Conservation (phyloP, 192 early-diverging fungal genomes). For the Pilobolus umbonatus region DNA sequence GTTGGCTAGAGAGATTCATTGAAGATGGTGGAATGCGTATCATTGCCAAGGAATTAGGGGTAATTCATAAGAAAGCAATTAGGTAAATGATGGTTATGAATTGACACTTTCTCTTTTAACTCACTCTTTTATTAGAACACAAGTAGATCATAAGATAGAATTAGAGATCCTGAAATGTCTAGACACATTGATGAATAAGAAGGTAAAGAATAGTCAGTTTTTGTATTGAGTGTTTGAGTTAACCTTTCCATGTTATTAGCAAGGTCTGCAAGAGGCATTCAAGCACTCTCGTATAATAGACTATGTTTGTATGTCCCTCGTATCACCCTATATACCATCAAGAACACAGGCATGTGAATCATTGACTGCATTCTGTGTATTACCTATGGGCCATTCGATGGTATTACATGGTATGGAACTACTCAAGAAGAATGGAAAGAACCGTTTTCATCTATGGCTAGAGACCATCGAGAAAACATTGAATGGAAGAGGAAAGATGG, state of each 20-base stretch:
- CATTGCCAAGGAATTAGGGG: conserved; percentile 59
- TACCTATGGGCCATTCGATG: conserved; percentile 64
- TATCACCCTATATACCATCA: conserved; percentile 67
- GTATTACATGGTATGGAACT: conserved; percentile 72
- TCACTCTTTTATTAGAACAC: conserved; percentile 25
- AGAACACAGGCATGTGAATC: conserved; percentile 65
- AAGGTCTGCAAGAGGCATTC: conserved; percentile 69
- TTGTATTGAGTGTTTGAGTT: background rate
- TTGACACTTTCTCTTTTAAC: background rate
- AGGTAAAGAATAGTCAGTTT: conserved; percentile 14
- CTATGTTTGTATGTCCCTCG: conserved; percentile 64
- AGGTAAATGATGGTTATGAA: conserved; percentile 33
- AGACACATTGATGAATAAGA: conserved; percentile 66
- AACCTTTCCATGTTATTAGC: conserved; percentile 30
- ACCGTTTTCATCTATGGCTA: conserved; percentile 61
- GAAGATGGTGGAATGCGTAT: conserved; percentile 66
- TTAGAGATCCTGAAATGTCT: conserved; percentile 73
- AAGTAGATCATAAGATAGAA: conserved; percentile 64
- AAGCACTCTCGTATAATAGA: conserved; percentile 59
- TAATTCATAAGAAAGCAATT: conserved; percentile 45
- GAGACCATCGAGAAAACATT: conserved; percentile 61
- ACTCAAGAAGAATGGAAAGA: conserved; percentile 50
- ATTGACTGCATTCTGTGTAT: conserved; percentile 68
- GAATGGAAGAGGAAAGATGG: conserved; percentile 70
- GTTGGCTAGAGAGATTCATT: conserved; percentile 73